A percentile compares a stretch with the other conserved stretches of the same genome.
These are phyloP conservation scores for Boletus rufocinnamomeus DNA, from an alignment of 768 basidiomycete species.

Conservation along the genomic window DNA sequence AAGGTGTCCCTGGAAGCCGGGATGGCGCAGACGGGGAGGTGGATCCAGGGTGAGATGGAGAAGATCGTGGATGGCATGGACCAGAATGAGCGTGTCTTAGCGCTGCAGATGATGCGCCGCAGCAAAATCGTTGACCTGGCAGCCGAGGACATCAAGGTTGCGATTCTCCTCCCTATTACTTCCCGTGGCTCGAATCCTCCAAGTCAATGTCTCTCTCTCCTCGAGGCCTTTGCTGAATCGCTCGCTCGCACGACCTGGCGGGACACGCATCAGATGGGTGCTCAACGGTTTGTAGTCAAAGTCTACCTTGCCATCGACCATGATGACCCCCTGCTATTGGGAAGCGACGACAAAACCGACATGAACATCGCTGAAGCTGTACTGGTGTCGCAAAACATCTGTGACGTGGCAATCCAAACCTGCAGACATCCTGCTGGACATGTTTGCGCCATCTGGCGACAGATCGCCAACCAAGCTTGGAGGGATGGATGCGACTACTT, in stretches of 20 bases:
- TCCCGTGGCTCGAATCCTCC: constrained; percentile 44
- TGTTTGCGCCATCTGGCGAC: constrained; percentile 56
- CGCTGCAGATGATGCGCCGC: constrained; percentile 27
- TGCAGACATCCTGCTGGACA: constrained; percentile 46
- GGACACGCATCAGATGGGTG: constrained; percentile 39
- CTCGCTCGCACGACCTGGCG: constrained; percentile 48
- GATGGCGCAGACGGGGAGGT: constrained; percentile 46
- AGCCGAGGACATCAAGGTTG: constrained; percentile 42
- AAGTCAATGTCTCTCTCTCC: constrained; percentile 42
- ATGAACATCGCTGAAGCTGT: constrained; percentile 39
- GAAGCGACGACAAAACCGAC: constrained; percentile 8
- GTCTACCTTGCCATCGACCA: constrained; percentile 57
- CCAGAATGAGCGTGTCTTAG: constrained; percentile 9
- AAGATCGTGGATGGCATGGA: constrained; percentile 12
- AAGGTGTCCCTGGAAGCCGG: constrained; percentile 44
- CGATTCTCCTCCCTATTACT: constrained; percentile 59
- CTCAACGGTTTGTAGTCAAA: constrained; percentile 36
- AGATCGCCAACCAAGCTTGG: constrained; percentile 51
- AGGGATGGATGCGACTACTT: constrained; percentile 51
- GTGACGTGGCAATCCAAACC: constrained; percentile 37
- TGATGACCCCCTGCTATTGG: constrained; percentile 46
- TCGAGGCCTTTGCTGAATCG: constrained; percentile 45
- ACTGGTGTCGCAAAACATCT: constrained; percentile 41
- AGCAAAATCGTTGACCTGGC: constrained; percentile 45
- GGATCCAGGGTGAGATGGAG: constrained; percentile 47